Base-by-base conservation (phyloP, 1,284 basidiomycete genomes). In the Boletus smithii region DNA sequence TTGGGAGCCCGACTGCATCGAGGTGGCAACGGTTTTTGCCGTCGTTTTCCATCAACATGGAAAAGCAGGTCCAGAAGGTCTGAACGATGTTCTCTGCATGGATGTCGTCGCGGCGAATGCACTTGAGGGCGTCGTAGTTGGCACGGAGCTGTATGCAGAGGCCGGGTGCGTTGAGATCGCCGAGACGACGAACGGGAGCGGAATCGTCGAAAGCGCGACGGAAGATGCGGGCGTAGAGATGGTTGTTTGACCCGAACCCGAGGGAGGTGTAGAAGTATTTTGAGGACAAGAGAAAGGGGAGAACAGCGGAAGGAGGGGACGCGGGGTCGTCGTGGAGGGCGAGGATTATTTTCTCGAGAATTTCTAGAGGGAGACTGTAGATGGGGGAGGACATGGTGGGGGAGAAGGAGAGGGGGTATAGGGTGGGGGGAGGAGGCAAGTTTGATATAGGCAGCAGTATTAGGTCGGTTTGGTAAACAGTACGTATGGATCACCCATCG, bases 1-100 rank as follows among this genome's bases (percentile, higher is more conserved):
- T 51, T 31, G 73, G 69, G 6, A 81, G 66, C 8, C 75, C 73
- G 0, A 75, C 81, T 38, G 69, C 69, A 43, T 76, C 69, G 41
- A 91, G 74, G 61, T 85, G 85, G 3, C 59, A 65, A 22, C 74
- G 66, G 61, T 91, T 91, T 65, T 77, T 79, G 26, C 85, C 87
- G 62, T 91, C 83, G 70, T 88, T 85, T 60, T 91, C 88, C 7
- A 81, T 67, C 56, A 87, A 63, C 76, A 91, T 81, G 43, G 86
- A 59, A 53, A 81, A 83, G 0, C 77, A 71, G 0, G 69, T 70
- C 71, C 79, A 80, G 9, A 65, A 63, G 0, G 63, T 42, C 0
- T 33, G 17, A 8, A 88, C 66, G 54, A 82, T 66, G n/a, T 69
- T 61, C 16, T 65, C 56, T 10, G 76, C 62, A 32, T 50, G 55